A percentile compares a stretch with the other conserved stretches of the same genome.
Conservation (phyloP, 2,329 filamentous ascomycete species). For the Grosmannia huntii region DNA sequence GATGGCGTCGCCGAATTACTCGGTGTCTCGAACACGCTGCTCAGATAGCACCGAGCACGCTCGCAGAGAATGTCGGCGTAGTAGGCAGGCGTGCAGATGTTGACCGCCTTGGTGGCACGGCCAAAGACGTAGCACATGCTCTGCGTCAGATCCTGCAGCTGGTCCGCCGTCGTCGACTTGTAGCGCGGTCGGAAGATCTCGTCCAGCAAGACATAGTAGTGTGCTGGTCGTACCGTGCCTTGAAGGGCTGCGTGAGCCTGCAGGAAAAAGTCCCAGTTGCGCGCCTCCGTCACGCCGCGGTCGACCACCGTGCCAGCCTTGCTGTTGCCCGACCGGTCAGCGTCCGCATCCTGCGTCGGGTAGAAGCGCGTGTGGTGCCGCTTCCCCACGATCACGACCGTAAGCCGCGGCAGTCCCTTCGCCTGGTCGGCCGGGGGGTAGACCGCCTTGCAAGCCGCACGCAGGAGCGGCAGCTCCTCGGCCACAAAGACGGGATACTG, state of each 20-base stretch:
- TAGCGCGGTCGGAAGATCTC: constrained; percentile 45
- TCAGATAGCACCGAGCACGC: constrained; percentile 52
- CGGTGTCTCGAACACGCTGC: not conserved
- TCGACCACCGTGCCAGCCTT: constrained; percentile 72
- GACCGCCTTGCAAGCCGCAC: constrained; percentile 3
- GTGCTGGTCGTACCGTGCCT: constrained; percentile 64
- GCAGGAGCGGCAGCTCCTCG: constrained; percentile 44
- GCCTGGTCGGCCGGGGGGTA: constrained; percentile 7
- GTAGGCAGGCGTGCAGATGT: constrained; percentile 77
- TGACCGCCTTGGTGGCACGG: constrained; percentile 74
- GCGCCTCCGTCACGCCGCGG: constrained; percentile 62
- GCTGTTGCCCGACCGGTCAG: not conserved
- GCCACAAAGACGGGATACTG: constrained; percentile 61
- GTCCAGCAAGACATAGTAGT: constrained; percentile 64
- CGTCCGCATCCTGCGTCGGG: constrained; percentile 36
- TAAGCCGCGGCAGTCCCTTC: constrained; percentile 39
- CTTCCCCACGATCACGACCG: constrained; percentile 74
- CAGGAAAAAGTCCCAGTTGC: constrained; percentile 75
- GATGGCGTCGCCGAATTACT: constrained; percentile 1
- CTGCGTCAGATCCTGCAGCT: constrained; percentile 61
- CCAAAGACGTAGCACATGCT: constrained; percentile 74
- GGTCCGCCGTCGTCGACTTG: constrained; percentile 33
- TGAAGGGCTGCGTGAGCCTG: constrained; percentile 57
- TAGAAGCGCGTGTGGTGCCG: constrained; percentile 83
- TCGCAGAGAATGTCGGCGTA: constrained; percentile 82